Evolutionary conservation across 2,329 filamentous ascomycete species (phyloP).

Genomic region (Ceratocystiopsis minuta): DNA sequence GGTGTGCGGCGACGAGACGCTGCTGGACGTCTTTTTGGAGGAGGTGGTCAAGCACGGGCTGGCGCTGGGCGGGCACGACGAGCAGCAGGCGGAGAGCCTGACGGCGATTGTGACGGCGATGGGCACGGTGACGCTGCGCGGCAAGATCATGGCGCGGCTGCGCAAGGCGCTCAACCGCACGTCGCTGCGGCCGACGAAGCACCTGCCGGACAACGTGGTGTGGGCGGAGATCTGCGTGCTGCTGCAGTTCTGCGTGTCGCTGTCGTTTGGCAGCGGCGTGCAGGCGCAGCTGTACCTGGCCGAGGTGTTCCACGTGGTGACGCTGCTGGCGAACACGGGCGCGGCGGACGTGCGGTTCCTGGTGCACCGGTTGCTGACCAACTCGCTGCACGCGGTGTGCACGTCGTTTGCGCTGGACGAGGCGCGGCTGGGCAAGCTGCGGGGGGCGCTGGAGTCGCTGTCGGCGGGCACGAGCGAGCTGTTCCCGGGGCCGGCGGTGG

Average conservation of each 20-base stretch:
- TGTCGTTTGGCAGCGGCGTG: constrained; percentile 50
- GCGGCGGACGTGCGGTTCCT: constrained; percentile 34
- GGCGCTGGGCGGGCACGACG: constrained; percentile 22
- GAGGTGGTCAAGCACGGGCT: constrained; percentile 48
- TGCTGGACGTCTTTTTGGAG: constrained; percentile 49
- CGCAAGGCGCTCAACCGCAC: constrained; percentile 50
- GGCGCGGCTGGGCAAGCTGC: constrained; percentile 34
- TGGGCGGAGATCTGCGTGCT: constrained; percentile 54
- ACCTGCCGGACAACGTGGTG: constrained; percentile 46
- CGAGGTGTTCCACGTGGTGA: constrained; percentile 52
- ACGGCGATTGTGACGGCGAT: constrained; percentile 45
- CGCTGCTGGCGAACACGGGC: constrained; percentile 52
- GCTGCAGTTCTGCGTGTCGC: constrained; percentile 44
- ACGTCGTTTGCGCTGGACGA: constrained; percentile 48
- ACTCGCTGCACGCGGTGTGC: constrained; percentile 49
- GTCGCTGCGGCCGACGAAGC: constrained; percentile 46
- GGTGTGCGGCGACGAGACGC: constrained; percentile 44
- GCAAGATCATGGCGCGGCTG: constrained; percentile 45
- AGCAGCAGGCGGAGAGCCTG: constrained; percentile 38
- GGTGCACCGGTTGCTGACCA: constrained; percentile 46
- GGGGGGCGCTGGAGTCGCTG: constrained; percentile 36
- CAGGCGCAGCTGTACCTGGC: constrained; percentile 51
- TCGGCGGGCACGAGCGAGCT: constrained; percentile 42
- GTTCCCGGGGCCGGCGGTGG: constrained; percentile 27
- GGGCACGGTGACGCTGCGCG: constrained; percentile 45